Conservation (phyloP, 352 stramenopile genomes). For the Globisporangium uncinulatum region DNA sequence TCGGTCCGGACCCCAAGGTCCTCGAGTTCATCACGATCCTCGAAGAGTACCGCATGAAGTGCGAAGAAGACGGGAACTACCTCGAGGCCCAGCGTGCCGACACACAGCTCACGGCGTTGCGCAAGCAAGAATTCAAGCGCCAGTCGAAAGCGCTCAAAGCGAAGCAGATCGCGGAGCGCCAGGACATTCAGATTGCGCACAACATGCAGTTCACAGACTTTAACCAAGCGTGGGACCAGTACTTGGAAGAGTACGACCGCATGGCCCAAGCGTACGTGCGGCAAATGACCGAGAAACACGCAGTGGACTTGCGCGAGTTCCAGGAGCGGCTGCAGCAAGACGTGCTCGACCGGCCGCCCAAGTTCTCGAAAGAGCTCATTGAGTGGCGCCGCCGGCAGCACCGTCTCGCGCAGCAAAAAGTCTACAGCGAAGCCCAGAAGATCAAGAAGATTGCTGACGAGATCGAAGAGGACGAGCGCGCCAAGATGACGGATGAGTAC, state of each 20-base stretch:
- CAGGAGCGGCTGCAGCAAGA: conserved; percentile 87
- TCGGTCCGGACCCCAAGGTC: conserved; percentile 87
- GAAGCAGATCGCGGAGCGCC: conserved; percentile 87
- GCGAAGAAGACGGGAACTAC: conserved; percentile 93
- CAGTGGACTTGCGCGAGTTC: conserved; percentile 76
- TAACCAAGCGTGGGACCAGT: conserved; percentile 93
- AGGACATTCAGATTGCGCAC: conserved; percentile 94
- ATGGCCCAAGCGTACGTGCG: conserved; percentile 94
- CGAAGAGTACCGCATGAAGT: conserved; percentile 93
- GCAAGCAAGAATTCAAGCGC: conserved; percentile 89
- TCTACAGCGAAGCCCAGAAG: conserved; percentile 92
- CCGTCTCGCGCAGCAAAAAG: conserved; percentile 91
- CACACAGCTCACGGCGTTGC: conserved; percentile 81
- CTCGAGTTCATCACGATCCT: conserved; percentile 92
- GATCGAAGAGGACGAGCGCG: conserved; percentile 89
- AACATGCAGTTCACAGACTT: conserved; percentile 96
- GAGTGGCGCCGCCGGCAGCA: conserved; percentile 93
- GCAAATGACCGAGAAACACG: conserved; percentile 93
- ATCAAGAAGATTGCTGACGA: conserved; percentile 94
- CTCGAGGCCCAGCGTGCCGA: conserved; percentile 88
- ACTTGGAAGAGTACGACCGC: conserved; percentile 93
- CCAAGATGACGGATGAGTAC: conserved; percentile 84
- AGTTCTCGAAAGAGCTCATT: conserved; percentile 93
- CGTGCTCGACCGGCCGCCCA: conserved; percentile 81
- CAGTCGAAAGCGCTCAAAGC: conserved; percentile 90